Base-by-base conservation (phyloP, 1,139 yeast genomes). In the Kazachstania sp. region DNA sequence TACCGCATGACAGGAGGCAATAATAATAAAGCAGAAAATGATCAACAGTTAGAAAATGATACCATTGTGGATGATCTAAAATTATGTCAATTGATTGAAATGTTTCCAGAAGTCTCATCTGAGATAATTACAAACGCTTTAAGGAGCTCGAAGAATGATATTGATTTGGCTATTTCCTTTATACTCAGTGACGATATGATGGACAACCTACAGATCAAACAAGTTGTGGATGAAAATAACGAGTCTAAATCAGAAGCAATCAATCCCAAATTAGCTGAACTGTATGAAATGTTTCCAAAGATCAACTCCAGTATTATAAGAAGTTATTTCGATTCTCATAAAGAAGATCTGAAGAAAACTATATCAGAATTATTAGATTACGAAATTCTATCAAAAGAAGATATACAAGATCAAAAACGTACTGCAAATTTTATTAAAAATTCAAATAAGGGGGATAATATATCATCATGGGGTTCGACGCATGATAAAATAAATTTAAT, bases 81-180 rank as follows among this genome's bases (percentile, higher is more conserved):
- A 12, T 31, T 46, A 12, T 23, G 29, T 13, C 39, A 38, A 13
- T 37, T 51, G n/a, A 15, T 38, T 16, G 53, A 53, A 30, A 44
- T 61, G 43, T 62, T 61, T 45, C 65, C 65, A 3, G 49, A 53
- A 29, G 43, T 45, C 32, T 37, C 44, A 8, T 40, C 48, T 2
- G 44, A 44, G 2, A 44, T 32, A 11, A 37, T 61, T n/a, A 16
- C 32, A 7, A 46, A 45, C 9, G 56, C 60, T 1, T 36, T 61
- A 6, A 42, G 45, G 20, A 53, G 57, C 32, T 50, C 64, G 7
- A 39, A 53, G 12, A 51, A 52, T 35, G 57, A 62, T 46, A 16
- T 60, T 5, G 58, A 57, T 15, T 42, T 54, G n/a, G 59, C 65
- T 8, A 51, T 58, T 13, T 48, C 60, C 1, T 57, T 61, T 43